phyloP scores from a whole-genome alignment of 1,139 yeast genomes.

The Suhomyces bolitotheri region DNA sequence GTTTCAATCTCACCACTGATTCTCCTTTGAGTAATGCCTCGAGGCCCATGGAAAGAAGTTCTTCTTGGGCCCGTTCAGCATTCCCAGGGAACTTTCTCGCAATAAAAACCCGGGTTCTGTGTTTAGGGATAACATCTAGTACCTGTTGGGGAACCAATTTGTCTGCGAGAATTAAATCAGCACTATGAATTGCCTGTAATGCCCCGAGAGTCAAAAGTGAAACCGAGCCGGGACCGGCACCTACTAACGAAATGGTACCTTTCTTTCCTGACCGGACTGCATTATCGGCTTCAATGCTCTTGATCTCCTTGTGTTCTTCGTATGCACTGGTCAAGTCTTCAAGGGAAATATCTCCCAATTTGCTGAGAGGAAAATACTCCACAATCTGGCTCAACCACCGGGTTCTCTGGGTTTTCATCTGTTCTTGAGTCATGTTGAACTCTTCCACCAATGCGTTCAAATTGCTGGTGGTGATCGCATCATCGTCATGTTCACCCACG shows the following conservation, averaged over 20 bases:
- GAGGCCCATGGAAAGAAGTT: slow-evolving; percentile 70
- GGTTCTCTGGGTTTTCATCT: slow-evolving; percentile 59
- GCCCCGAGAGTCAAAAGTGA: slow-evolving; percentile 86
- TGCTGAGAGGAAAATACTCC: slow-evolving; percentile 80
- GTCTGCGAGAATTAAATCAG: slow-evolving; percentile 86
- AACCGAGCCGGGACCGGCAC: slow-evolving; percentile 93
- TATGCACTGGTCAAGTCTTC: slow-evolving; percentile 55
- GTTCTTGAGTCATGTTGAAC: slow-evolving; percentile 52
- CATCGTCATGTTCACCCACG: slow-evolving; percentile 66
- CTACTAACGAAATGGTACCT: slow-evolving; percentile 77
- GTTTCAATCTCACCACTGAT: slow-evolving; percentile 85
- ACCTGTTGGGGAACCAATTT: slow-evolving; percentile 91
- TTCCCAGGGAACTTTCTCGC: slow-evolving; percentile 97
- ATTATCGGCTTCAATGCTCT: slow-evolving; percentile 4
- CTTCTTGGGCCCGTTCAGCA: slow-evolving; percentile 92
- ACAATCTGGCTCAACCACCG: slow-evolving; percentile 90
- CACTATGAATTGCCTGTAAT: slow-evolving; percentile 70
- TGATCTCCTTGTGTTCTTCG: slow-evolving; percentile 15
- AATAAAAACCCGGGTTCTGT: slow-evolving; percentile 69
- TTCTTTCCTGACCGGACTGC: slow-evolving; percentile 18
- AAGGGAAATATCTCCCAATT: slow-evolving; percentile 57
- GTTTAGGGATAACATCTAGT: slow-evolving; percentile 71
- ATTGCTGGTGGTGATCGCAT: slow-evolving; percentile 57
- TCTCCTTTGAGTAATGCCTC: slow-evolving; percentile 63
- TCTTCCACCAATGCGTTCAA: slow-evolving; percentile 66